phyloP scores from a whole-genome alignment of 257 asterid genomes.

The Solanum medicagineum region DNA sequence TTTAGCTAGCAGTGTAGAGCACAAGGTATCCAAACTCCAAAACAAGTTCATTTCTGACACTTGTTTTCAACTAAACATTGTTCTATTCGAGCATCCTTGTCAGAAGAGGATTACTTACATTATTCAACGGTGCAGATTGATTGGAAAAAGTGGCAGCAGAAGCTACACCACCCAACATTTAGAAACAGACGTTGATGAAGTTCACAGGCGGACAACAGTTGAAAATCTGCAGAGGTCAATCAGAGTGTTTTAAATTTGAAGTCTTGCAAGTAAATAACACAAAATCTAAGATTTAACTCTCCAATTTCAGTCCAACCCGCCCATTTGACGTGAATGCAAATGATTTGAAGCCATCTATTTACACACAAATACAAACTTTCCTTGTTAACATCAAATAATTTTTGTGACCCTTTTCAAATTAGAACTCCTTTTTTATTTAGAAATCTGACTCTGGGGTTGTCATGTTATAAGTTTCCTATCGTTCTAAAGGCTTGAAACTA shows the following conservation, averaged over 20 bases:
- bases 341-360: not conserved
- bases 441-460: not conserved
- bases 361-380: not conserved
- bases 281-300: too few relatives aligned
- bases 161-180: not conserved
- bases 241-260: not conserved
- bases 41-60: not conserved
- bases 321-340: not conserved
- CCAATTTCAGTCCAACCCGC: too few relatives aligned
- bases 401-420: not conserved
- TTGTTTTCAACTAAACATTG: not conserved
- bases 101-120: not conserved
- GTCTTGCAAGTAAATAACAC: not conserved
- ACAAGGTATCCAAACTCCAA: not conserved
- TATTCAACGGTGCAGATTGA: not conserved
- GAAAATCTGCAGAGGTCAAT: not conserved
- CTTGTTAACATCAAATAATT: not conserved
- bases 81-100: not conserved
- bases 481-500: not conserved
- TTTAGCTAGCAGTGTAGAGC: not conserved
- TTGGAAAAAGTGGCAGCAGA: not conserved
- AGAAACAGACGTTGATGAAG: not conserved
- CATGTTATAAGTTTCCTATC: not conserved
- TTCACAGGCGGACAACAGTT: not conserved
- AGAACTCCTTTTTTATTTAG: not conserved